Conservation (phyloP, 148 eudicot species). For the Spergularia marina region DNA sequence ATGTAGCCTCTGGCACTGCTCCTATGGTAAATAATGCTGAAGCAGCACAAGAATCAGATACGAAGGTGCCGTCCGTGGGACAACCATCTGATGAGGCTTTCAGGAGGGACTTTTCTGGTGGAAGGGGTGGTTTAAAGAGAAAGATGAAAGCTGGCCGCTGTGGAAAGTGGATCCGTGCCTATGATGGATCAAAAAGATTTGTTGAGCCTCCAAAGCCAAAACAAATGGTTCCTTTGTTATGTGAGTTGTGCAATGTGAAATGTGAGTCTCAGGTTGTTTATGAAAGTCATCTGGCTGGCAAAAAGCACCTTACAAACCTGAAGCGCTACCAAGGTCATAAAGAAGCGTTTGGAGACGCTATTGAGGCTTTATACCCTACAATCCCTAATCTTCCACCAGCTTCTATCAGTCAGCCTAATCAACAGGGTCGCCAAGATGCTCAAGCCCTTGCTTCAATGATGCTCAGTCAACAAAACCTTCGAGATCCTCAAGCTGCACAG, state of each 20-base stretch:
- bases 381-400: conserved; percentile 37
- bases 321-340: conserved; percentile 58
- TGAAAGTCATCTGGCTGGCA: conserved; percentile 64
- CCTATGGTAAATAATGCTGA: conserved; percentile 26
- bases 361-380: conserved; percentile 47
- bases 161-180: conserved; percentile 39
- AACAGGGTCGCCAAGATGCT: conserved; percentile 39
- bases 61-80: conserved; percentile 20
- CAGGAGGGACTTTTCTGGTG: conserved; percentile 11
- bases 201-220: conserved; percentile 46
- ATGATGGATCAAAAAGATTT: conserved; percentile 41
- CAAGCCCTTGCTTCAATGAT: conserved; percentile 37
- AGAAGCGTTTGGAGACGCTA: conserved; percentile 46
- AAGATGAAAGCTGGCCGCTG: conserved; percentile 54
- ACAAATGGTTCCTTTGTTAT: conserved; percentile 43
- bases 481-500: conserved; percentile 41
- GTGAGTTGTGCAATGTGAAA: conserved; percentile 70
- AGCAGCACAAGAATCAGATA: conserved; percentile 19
- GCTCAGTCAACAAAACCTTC: conserved; percentile 37
- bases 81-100: conserved; percentile 26
- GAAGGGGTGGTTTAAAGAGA: conserved; percentile 53
- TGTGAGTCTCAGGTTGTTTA: conserved; percentile 68
- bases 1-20: conserved; percentile 12
- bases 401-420: conserved; percentile 34
- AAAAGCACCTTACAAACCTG: conserved; percentile 56